Base-by-base conservation (phyloP, 139 green algal species). In the Chlorella sp. region DNA sequence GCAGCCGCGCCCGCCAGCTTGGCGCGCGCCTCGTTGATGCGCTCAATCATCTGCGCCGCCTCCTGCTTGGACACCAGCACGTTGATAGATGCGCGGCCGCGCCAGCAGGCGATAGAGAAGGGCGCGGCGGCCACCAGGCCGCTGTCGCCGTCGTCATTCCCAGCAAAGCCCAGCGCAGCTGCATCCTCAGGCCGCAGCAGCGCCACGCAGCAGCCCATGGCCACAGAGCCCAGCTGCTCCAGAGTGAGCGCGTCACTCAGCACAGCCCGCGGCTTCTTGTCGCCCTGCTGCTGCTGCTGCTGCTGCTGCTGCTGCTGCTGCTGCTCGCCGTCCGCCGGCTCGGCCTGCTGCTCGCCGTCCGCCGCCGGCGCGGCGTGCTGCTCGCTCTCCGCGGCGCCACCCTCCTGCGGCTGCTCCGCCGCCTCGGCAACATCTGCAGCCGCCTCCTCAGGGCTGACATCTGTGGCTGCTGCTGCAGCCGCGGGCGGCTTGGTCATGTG, bases 1-100 rank as follows among this genome's bases (percentile, higher is more conserved):
- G 13, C 48, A 30, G 32, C 74, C 16, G n/a, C n/a, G 32, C n/a
- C 32, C 64, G 64, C 64, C 64, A 41, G 32, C 48, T 80, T 80
- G 36, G 41, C n/a, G 1, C 46, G 72, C 13, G 64, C 74, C n/a
- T 76, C 73, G 30, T 40, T 56, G 17, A 96, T 84, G 85, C 93
- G 92, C 67, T 96, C 94, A 1, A 90, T 76, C 86, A 96, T 91
- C 89, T 94, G 89, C 64, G 80, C 80, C 62, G 89, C 94, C 88
- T 96, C 94, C 13, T 83, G 80, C 91, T 96, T 96, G 84, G 87
- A 90, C 41, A 97, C 94, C 82, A 98, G 91, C 46, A 97, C 87
- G 34, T 92, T 94, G 24, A 98, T 36, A 72, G 62, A 93, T n/a
- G 84, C 90, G 28, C 89, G 88, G 34, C 94, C 95, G 51, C 92